Percentiles rank a stretch among this genome's conserved stretches.
Evolutionary conservation across 306 rosid species (phyloP).

Genomic region (Cicer bijugum): DNA sequence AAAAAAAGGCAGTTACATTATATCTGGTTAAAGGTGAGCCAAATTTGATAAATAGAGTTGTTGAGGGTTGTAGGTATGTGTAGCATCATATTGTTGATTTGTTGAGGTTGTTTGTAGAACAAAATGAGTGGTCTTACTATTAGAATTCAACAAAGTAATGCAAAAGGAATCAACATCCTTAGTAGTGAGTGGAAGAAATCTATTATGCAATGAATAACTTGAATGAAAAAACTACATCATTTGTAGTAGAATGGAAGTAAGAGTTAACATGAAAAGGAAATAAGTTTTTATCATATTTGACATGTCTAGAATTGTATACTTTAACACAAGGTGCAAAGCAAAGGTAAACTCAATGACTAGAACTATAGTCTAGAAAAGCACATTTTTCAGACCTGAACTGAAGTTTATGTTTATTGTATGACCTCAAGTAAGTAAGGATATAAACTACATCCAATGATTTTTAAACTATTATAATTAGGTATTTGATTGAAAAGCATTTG

Average conservation of each 20-base stretch:
- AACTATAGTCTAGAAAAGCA: background rate
- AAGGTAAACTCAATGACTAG: background rate
- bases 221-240: background rate
- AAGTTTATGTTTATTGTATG: background rate
- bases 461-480: background rate
- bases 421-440: background rate
- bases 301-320: background rate
- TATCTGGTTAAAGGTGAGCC: too few relatives aligned
- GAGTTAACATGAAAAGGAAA: too few relatives aligned
- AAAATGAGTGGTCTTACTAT: too few relatives aligned
- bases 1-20: too few relatives aligned
- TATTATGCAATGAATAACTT: background rate
- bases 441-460: background rate
- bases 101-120: too few relatives aligned
- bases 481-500: background rate
- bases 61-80: too few relatives aligned
- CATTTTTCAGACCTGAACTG: background rate
- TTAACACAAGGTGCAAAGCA: background rate
- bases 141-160: too few relatives aligned
- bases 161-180: too few relatives aligned
- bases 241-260: background rate
- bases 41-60: too few relatives aligned
- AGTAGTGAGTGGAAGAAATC: too few relatives aligned
- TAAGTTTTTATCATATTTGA: background rate
- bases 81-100: too few relatives aligned